Evolutionary conservation across 768 basidiomycete genomes (phyloP).

Genomic region (Gloeophyllum trabeum): DNA sequence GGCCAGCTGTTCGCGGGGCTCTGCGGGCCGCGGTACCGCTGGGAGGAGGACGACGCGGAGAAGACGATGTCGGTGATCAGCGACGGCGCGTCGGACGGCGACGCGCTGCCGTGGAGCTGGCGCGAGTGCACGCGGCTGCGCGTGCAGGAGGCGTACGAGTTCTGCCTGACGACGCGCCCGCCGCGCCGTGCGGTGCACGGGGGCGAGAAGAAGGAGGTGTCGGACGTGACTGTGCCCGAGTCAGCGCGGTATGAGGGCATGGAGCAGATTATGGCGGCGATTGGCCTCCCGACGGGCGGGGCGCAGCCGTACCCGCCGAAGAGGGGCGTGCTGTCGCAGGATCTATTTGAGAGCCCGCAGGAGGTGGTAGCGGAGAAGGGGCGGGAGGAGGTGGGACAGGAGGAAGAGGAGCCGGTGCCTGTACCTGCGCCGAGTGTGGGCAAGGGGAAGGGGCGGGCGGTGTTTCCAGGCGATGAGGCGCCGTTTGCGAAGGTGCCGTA

Average conservation of each 20-base stretch:
- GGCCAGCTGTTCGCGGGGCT: constrained; percentile 72
- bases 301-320: constrained; percentile 37
- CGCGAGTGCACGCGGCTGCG: constrained; percentile 56
- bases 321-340: constrained; percentile 46
- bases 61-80: constrained; percentile 41
- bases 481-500: constrained; percentile 51
- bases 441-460: constrained; percentile 29
- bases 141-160: constrained; percentile 72
- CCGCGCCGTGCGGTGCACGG: constrained; percentile 22
- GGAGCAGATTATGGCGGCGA: constrained; percentile 49
- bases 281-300: constrained; percentile 28
- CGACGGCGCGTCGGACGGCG: constrained; percentile 30
- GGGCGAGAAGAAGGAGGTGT: constrained; percentile 19
- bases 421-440: constrained; percentile 32
- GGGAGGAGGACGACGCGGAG: constrained; percentile 73
- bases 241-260: constrained; percentile 35
- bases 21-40: constrained; percentile 72
- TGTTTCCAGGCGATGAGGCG: constrained; percentile 15
- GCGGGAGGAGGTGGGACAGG: constrained; percentile 6
- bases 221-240: constrained; percentile 5
- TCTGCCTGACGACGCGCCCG: constrained; percentile 47
- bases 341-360: constrained; percentile 50
- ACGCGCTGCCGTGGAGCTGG: constrained; percentile 73
- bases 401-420: constrained; percentile 15
- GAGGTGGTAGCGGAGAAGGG: constrained; percentile 13